phyloP scores from a whole-genome alignment of 164 flowering plant genomes.

The Magnolia kwangsiensis region DNA sequence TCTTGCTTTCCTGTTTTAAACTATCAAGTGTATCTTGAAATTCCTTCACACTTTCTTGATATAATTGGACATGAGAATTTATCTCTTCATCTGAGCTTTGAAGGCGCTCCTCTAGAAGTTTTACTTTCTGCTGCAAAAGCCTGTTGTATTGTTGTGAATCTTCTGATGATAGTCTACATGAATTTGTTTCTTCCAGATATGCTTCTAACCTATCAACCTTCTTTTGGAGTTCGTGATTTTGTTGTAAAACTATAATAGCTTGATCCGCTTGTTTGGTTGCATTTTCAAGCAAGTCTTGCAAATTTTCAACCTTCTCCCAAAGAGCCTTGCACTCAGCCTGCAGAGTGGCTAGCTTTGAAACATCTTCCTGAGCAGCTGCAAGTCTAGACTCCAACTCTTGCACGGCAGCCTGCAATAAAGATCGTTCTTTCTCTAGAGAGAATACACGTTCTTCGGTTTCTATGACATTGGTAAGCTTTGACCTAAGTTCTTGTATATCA shows the following conservation, averaged over 20 bases:
- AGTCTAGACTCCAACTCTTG: constrained; percentile 63
- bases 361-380: constrained; percentile 63
- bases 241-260: constrained; percentile 61
- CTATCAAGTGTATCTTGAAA: constrained; percentile 71
- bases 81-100: constrained; percentile 81
- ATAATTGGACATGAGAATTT: constrained; percentile 63
- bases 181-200: constrained; percentile 67
- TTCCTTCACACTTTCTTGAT: constrained; percentile 78
- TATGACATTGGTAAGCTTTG: constrained; percentile 42
- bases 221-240: constrained; percentile 75
- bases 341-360: constrained; percentile 51
- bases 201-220: constrained; percentile 82
- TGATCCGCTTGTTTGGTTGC: constrained; percentile 84
- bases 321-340: constrained; percentile 62
- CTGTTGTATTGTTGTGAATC: constrained; percentile 59
- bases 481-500: constrained; percentile 55
- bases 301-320: constrained; percentile 59
- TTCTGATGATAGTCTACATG: constrained; percentile 56
- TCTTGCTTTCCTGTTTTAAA: constrained; percentile 70
- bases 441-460: constrained; percentile 58
- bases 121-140: constrained; percentile 73
- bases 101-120: constrained; percentile 76
- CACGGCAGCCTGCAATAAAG: constrained; percentile 45
- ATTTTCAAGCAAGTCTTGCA: constrained; percentile 66
- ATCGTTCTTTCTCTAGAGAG: constrained; percentile 61